phyloP scores from a whole-genome alignment of 495 filamentous ascomycete species.

The Chlorociboria aeruginascens region DNA sequence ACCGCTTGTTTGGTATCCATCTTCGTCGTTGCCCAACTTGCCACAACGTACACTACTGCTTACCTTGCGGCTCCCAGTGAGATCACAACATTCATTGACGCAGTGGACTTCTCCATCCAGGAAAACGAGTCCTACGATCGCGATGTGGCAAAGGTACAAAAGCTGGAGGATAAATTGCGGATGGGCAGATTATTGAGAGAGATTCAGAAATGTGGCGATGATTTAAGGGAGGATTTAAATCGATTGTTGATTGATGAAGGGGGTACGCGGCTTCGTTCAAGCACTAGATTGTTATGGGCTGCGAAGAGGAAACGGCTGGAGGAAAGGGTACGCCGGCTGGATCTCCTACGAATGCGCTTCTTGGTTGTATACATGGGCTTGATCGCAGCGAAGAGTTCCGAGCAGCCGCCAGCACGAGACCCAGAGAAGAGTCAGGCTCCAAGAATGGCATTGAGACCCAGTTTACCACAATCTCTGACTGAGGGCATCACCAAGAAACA shows the following conservation, averaged over 20 bases:
- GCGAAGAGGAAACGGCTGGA: conserved; percentile 30
- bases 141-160: conserved; percentile 35
- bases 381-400: conserved; percentile 30
- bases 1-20: conserved; percentile 36
- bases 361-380: conserved; percentile 42
- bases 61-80: conserved; percentile 37
- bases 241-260: conserved; percentile 30
- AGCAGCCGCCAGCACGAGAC: conserved; percentile 20
- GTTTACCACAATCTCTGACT: conserved; percentile 19
- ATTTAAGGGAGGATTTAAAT: conserved; percentile 35
- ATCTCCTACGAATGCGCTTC: conserved; percentile 47
- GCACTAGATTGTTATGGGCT: conserved; percentile 37
- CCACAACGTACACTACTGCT: conserved; percentile 29
- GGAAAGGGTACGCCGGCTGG: conserved; percentile 43
- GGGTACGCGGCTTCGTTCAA: conserved; percentile 31
- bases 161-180: conserved; percentile 39
- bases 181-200: conserved; percentile 36
- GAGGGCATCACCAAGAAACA: conserved; percentile 27
- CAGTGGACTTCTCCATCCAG: conserved; percentile 33
- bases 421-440: conserved; percentile 19
- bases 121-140: conserved; percentile 43
- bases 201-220: conserved; percentile 45
- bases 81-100: conserved; percentile 35
- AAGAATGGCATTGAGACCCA: conserved; percentile 8
- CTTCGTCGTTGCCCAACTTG: conserved; percentile 29